phyloP scores from a whole-genome alignment of 1,284 basidiomycete genomes.

The Cryptococcus sp. region DNA sequence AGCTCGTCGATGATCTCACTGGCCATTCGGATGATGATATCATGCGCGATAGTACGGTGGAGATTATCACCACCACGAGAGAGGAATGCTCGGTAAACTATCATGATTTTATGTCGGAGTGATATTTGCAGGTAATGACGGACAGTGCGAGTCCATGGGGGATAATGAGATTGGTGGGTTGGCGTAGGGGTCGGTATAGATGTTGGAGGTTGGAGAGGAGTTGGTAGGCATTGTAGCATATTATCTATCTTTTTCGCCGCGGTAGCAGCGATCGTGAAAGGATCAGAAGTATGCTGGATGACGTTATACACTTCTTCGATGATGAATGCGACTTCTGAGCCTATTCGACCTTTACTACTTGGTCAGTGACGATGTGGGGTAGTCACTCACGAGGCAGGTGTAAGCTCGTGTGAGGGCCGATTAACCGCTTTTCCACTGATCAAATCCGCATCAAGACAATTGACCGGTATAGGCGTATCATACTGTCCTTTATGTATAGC shows the following conservation, averaged over 20 bases:
- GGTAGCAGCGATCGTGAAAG: too few species aligned
- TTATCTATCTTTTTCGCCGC: too few species aligned
- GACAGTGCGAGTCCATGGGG: conserved; percentile 5
- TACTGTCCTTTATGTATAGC: conserved; percentile 19
- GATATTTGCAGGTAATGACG: conserved; percentile 19
- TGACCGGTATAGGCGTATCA: conserved; percentile 17
- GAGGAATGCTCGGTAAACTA: conserved; percentile 17
- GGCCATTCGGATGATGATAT: conserved; percentile 7
- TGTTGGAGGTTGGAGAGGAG: neutral
- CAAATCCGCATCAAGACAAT: conserved; percentile 16
- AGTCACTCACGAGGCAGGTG: too few species aligned
- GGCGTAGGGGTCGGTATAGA: neutral
- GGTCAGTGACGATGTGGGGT: too few species aligned
- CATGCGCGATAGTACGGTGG: conserved; percentile 8
- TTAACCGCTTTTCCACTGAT: too few species aligned
- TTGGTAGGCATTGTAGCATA: neutral
- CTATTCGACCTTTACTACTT: too few species aligned
- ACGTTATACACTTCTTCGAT: too few species aligned
- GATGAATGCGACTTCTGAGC: too few species aligned
- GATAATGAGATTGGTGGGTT: neutral
- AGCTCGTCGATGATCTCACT: conserved; percentile 14
- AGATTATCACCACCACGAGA: conserved; percentile 1
- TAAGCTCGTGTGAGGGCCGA: too few species aligned
- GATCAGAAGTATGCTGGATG: too few species aligned
- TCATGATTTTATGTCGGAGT: conserved; percentile 14